Percentiles rank a stretch among this genome's conserved stretches.
Evolutionary conservation across 2,329 filamentous ascomycete genomes (phyloP).

Genomic region (Colletotrichum chrysophilum): DNA sequence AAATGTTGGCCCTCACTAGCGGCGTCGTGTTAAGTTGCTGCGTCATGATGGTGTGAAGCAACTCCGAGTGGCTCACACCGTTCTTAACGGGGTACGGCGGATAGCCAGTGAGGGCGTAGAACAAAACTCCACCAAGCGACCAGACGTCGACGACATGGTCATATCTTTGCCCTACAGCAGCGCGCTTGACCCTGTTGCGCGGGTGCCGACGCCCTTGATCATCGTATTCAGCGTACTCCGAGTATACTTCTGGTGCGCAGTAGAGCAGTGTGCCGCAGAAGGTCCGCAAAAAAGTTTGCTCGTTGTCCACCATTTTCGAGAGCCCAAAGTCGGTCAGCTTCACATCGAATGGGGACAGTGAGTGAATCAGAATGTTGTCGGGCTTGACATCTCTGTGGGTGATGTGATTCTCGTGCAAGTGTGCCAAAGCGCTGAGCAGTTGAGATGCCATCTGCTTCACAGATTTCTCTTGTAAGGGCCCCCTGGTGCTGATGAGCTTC

Average conservation of each 20-base stretch:
- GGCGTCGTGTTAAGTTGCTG: constrained; percentile 70
- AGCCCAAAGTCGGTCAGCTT: constrained; percentile 97
- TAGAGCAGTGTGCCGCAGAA: constrained; percentile 97
- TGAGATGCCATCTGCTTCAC: constrained; percentile 77
- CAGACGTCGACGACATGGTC: constrained; percentile 94
- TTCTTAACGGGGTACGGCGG: constrained; percentile 83
- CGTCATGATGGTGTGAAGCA: constrained; percentile 88
- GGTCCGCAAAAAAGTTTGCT: constrained; percentile 91
- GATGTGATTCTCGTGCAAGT: constrained; percentile 86
- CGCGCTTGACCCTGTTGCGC: constrained; percentile 67
- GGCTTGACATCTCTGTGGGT: constrained; percentile 99
- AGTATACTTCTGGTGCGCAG: constrained; percentile 96
- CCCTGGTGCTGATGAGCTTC: constrained; percentile 67
- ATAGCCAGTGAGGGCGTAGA: constrained; percentile 78
- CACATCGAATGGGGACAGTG: constrained; percentile 74
- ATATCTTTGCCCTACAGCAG: constrained; percentile 68
- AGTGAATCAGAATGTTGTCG: constrained; percentile 91
- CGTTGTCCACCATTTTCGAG: constrained; percentile 90
- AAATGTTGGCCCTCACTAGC: constrained; percentile 64
- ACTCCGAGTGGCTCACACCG: constrained; percentile 77
- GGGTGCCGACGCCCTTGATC: constrained; percentile 69
- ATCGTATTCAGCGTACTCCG: constrained; percentile 71
- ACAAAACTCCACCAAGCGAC: constrained; percentile 93
- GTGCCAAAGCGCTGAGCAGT: constrained; percentile 81
- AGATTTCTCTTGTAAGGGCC: constrained; percentile 68